Conservation (phyloP, 306 rosid genomes). For the Purshia tridentata region DNA sequence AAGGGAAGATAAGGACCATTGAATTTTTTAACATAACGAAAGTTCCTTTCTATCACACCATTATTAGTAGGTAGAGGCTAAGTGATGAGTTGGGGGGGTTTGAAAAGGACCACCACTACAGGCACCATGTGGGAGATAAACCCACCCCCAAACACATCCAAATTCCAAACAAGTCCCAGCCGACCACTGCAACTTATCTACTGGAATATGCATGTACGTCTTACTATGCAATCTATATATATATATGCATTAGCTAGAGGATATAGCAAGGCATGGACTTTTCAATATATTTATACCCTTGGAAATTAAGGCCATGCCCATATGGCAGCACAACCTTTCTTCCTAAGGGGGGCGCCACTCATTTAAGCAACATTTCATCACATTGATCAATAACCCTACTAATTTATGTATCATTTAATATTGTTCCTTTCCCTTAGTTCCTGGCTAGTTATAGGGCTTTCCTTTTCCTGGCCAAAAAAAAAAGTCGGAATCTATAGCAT, state of each 20-base stretch:
- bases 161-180: constrained; percentile 17
- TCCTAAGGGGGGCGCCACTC: neutral
- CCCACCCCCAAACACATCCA: constrained; percentile 9
- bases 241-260: too few relatives aligned
- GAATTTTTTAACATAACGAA: neutral
- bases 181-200: neutral
- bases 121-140: constrained; percentile 23
- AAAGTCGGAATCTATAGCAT: neutral
- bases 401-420: neutral
- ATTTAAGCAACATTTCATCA: neutral
- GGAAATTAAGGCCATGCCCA: neutral
- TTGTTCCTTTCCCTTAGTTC: neutral
- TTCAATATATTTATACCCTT: too few relatives aligned
- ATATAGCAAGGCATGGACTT: too few relatives aligned
- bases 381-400: neutral
- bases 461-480: too few relatives aligned
- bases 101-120: constrained; percentile 47
- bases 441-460: neutral
- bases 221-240: too few relatives aligned
- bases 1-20: too few relatives aligned
- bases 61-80: constrained; percentile 21
- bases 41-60: constrained; percentile 20
- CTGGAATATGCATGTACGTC: neutral
- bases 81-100: constrained; percentile 17
- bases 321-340: neutral